Evolutionary conservation across 805 yeast genomes (phyloP), one percentile per base, ranked within the genome.

Genomic region (Metschnikowia shivogae): DNA sequence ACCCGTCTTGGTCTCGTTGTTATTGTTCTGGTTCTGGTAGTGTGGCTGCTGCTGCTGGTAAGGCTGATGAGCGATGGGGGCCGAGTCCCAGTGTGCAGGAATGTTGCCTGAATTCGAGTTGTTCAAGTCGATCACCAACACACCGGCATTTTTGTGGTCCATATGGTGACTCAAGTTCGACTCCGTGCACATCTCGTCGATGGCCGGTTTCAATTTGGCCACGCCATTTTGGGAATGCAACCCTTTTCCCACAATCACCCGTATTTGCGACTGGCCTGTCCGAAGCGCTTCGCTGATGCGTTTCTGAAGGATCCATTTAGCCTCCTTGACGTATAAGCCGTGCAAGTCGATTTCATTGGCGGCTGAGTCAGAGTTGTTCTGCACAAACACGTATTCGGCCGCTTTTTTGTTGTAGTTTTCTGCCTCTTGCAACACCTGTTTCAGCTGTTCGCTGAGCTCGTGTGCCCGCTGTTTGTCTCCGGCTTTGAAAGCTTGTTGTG

Each of bases 171-270:
- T 75, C 52, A 90, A 73, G 22, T 78, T 68, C 35, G 84, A 78
- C 54, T 87, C 85, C 29, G 67, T 59, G 64, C 97, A 89, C 59
- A 88, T 65, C 40, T 79, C 76, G 58, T 88, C 93, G 14, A 89
- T 80, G 0, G 97, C 97, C 2, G 97, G 97, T 63, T 84, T 86
- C 55, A 92, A 66, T 63, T 89, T 90, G 34, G 96, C 90, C 42
- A 88, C 78, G 11, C 95, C 95, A 53, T 81, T 73, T 43, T 76
- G 73, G 1, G 96, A 87, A 62, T 90, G 98, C 34, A 81, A 60
- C 6, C 97, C 98, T 64, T 92, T 92, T 8, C 98, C 98, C 8
- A 89, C 97, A 62, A 92, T 90, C 17, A 89, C 93, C 51, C 81
- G 78, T 36, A 92, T 67, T 40, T 76, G 78, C 3, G 76, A 63